Evolutionary conservation across 805 yeast species (phyloP).

Genomic region (Candida hungchunana): DNA sequence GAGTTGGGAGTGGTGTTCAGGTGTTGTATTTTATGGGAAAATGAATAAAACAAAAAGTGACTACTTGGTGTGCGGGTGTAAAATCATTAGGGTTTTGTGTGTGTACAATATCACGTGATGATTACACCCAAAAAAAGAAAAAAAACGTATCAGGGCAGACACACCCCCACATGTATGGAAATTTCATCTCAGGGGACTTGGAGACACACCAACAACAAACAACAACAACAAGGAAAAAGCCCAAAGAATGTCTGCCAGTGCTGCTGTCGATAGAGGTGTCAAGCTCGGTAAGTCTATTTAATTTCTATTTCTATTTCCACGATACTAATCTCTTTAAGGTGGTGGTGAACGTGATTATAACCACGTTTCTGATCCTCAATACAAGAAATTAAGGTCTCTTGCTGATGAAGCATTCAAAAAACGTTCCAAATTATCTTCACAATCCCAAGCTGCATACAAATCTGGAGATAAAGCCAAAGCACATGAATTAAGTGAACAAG

Average conservation of each 20-base stretch:
- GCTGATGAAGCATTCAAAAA: constrained; percentile 67
- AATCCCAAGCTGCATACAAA: constrained; percentile 76
- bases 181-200: too few relatives aligned
- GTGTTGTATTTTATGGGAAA: constrained; percentile 1
- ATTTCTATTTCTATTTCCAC: not conserved
- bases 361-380: constrained; percentile 66
- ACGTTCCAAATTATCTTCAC: constrained; percentile 48
- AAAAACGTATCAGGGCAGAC: too few relatives aligned
- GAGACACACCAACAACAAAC: not conserved
- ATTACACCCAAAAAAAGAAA: too few relatives aligned
- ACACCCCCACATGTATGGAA: not conserved
- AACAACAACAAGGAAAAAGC: too few relatives aligned
- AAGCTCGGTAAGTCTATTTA: constrained; percentile 12
- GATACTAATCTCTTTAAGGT: constrained; percentile 8
- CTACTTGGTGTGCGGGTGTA: too few relatives aligned
- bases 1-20: constrained; percentile 4
- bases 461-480: constrained; percentile 73
- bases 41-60: too few relatives aligned
- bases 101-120: too few relatives aligned
- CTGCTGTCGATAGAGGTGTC: constrained; percentile 14
- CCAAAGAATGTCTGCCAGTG: constrained; percentile 6
- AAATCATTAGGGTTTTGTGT: too few relatives aligned
- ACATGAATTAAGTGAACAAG: constrained; percentile 62
- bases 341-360: constrained; percentile 51
- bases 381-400: constrained; percentile 54